Evolutionary conservation across 768 basidiomycete species (phyloP).

Genomic region (Mycena maculata): DNA sequence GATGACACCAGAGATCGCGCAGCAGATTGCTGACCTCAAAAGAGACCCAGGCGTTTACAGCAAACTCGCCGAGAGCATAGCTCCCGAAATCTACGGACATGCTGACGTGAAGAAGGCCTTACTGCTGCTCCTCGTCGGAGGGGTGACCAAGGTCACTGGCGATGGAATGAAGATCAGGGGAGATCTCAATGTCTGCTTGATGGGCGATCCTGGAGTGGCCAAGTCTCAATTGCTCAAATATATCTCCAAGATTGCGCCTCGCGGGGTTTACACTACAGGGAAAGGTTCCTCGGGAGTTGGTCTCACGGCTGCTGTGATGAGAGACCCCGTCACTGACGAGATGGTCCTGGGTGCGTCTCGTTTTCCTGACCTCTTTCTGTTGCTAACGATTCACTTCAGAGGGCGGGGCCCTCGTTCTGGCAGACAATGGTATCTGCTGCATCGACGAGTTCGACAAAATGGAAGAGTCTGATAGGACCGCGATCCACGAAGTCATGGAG

Average conservation of each 20-base stretch:
- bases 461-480: slow-evolving; percentile 97
- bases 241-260: slow-evolving; percentile 97
- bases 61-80: slow-evolving; percentile 92
- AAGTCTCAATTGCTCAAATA: slow-evolving; percentile 98
- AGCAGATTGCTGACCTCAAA: slow-evolving; percentile 73
- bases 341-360: slow-evolving; percentile 91
- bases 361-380: neutral
- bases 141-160: slow-evolving; percentile 93
- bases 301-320: slow-evolving; percentile 98
- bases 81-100: slow-evolving; percentile 99
- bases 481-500: slow-evolving; percentile 99
- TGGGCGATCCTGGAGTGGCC: slow-evolving; percentile 99
- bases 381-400: slow-evolving; percentile 60
- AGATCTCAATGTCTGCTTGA: slow-evolving; percentile 96
- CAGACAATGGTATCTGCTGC: slow-evolving; percentile 99
- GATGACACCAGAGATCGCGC: slow-evolving; percentile 84
- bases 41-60: slow-evolving; percentile 85
- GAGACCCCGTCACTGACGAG: slow-evolving; percentile 98
- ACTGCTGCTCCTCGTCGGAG: slow-evolving; percentile 91
- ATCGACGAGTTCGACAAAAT: slow-evolving; percentile 99
- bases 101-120: slow-evolving; percentile 97
- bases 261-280: slow-evolving; percentile 98
- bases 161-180: slow-evolving; percentile 99
- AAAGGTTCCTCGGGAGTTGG: slow-evolving; percentile 99
- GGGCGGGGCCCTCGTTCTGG: slow-evolving; percentile 98